Evolutionary conservation across 306 rosid species (phyloP), one percentile per base, ranked within the genome.

Genomic region (Citrullus amarus): DNA sequence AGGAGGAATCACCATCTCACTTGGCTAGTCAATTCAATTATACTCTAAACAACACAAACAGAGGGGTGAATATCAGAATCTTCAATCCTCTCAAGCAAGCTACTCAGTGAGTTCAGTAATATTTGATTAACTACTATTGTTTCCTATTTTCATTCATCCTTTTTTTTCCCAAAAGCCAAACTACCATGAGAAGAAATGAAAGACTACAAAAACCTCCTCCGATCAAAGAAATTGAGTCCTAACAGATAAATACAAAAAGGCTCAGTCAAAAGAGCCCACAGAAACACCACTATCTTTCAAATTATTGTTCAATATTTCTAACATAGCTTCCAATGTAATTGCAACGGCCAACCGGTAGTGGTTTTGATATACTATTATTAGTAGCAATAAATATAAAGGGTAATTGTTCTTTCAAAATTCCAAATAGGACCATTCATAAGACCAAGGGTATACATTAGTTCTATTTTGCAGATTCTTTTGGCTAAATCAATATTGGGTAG

Each of bases 1-100:
- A 13, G 91, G 96, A 51, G 88, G 93, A 80, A 89, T 82, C 80
- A 91, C 96, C 97, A 95, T 81, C 68, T 81, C 38, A 44, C 69
- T 74, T 74, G 32, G 12, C 76, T 44, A 20, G 15, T 69, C 57
- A 70, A 12, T 46, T 46, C 56, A 46, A 70, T 3, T 41, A n/a
- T 68, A 36, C 38, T 5, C 76, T 70, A 43, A 46, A 44, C 34
- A 20, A 70, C 57, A 70, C 39, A 46, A 72, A 50, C 5, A 28
- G 25, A 28, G 25, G 4, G 11, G 30, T 43, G 36, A 10, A 68
- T 20, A 5, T 68, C 9, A 68, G 34, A 15, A 72, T 72, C 59
- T 50, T 30, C 56, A 50, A 68, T 15, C 32, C 48, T 70, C 56
- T 44, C 38, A 69, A 39, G 44, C 75, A 62, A 62, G 69, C 44